Percentiles rank a stretch among this genome's conserved stretches.
Evolutionary conservation across 2,329 filamentous ascomycete species (phyloP).

Genomic region (Cladosporium oxysporum): DNA sequence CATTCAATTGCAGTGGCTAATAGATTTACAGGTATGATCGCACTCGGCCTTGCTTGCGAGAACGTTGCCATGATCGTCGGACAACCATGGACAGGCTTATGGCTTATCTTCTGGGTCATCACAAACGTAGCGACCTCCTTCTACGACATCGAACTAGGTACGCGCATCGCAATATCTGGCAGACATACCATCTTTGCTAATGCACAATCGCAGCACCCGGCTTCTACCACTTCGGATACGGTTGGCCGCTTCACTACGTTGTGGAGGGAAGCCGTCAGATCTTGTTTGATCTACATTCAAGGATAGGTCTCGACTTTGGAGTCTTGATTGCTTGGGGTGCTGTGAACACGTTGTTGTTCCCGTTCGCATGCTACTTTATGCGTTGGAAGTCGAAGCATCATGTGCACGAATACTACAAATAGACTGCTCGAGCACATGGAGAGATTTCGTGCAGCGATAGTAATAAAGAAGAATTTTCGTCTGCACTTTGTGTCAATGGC

Average conservation of each 20-base stretch:
- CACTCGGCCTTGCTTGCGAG: constrained; percentile 64
- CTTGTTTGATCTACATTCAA: constrained; percentile 60
- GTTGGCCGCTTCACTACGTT: constrained; percentile 64
- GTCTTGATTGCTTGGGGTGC: constrained; percentile 61
- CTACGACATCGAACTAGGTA: constrained; percentile 44
- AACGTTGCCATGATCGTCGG: constrained; percentile 65
- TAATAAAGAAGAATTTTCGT: not conserved
- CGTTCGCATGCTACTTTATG: constrained; percentile 49
- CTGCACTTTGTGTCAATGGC: not conserved
- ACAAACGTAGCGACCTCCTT: too few relatives aligned
- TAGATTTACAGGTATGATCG: constrained; percentile 64
- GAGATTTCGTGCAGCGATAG: not conserved
- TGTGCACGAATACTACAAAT: constrained; percentile 37
- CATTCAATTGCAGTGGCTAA: constrained; percentile 57
- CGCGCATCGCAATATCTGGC: not conserved
- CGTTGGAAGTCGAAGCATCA: constrained; percentile 41
- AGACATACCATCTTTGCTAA: not conserved
- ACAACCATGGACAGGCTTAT: constrained; percentile 57
- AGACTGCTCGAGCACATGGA: constrained; percentile 1
- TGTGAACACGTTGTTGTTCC: constrained; percentile 57
- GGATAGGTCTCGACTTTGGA: constrained; percentile 62
- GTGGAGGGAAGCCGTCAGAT: constrained; percentile 62
- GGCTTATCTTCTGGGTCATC: constrained; percentile 69
- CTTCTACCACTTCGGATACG: constrained; percentile 65
- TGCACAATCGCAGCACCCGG: constrained; percentile 54